phyloP scores from a whole-genome alignment of 768 basidiomycete species.

The Phanerochaete carnosa region DNA sequence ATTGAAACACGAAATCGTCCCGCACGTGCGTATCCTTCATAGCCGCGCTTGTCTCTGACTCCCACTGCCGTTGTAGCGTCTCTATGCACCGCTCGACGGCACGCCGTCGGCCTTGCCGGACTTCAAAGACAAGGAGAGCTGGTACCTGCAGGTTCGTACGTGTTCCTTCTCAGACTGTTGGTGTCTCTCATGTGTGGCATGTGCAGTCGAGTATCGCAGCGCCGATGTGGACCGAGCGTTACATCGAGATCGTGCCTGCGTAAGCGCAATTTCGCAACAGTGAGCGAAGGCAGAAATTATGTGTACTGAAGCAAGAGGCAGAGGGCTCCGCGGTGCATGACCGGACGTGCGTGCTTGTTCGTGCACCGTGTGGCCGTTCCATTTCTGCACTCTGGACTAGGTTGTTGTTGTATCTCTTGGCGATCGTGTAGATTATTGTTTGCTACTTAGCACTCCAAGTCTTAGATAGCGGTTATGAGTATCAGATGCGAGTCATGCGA shows the following conservation, averaged over 20 bases:
- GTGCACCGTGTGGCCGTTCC: neutral
- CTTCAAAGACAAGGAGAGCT: constrained; percentile 32
- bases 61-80: constrained; percentile 26
- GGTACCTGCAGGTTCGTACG: constrained; percentile 30
- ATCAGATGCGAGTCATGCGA: no score
- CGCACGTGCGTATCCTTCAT: constrained; percentile 31
- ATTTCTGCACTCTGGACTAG: neutral
- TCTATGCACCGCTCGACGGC: constrained; percentile 26
- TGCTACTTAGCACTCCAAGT: no score
- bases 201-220: neutral
- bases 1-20: constrained; percentile 32
- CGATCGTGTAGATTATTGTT: no score
- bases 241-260: neutral
- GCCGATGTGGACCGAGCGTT: neutral
- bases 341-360: neutral
- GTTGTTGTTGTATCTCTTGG: no score
- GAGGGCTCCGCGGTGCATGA: constrained; percentile 3
- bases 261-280: no score
- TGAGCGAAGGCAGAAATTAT: no score
- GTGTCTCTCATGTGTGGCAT: neutral
- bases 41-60: neutral
- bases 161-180: no score
- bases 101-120: constrained; percentile 27
- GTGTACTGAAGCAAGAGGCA: neutral
- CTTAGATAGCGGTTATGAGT: no score